These are phyloP conservation scores for Linum tenue DNA, from an alignment of 345 rosid species.

Conservation along the genomic window DNA sequence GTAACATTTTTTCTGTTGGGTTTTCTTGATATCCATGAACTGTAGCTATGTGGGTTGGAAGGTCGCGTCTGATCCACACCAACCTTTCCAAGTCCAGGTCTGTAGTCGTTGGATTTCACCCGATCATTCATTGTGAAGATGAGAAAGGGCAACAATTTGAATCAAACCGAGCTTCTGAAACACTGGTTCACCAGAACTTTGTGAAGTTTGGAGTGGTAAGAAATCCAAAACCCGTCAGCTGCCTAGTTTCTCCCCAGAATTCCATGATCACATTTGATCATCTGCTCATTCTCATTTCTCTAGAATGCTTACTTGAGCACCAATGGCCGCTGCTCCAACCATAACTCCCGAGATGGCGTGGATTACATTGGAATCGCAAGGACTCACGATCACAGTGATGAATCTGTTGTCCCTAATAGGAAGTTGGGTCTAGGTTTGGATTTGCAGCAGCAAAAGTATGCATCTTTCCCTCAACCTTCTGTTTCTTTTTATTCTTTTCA, in stretches of 20 bases:
- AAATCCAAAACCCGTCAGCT: neutral
- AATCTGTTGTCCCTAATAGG: slow-evolving; percentile 14
- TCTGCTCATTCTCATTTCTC: slow-evolving; percentile 9
- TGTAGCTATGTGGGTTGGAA: neutral
- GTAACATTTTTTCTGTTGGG: slow-evolving; percentile 25
- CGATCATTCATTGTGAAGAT: slow-evolving; percentile 28
- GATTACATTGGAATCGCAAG: slow-evolving; percentile 38
- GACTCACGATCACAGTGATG: slow-evolving; percentile 5
- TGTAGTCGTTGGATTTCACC: slow-evolving; percentile 50
- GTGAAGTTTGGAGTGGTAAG: slow-evolving; percentile 63
- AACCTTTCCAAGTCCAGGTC: slow-evolving; percentile 35
- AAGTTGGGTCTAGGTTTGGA: neutral
- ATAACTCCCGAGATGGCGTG: slow-evolving; percentile 20
- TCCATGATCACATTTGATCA: neutral
- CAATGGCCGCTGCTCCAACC: slow-evolving; percentile 28
- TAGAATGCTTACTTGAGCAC: slow-evolving; percentile 61
- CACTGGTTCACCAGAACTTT: slow-evolving; percentile 31
- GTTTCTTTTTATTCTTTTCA: neutral
- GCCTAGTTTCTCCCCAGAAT: no score
- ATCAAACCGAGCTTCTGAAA: slow-evolving; percentile 17
- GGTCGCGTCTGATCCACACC: neutral
- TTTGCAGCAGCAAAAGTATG: slow-evolving; percentile 10
- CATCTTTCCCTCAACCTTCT: neutral
- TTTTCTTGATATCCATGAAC: neutral
- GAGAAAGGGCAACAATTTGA: slow-evolving; percentile 17